A percentile compares a stretch with the other conserved stretches of the same genome.
Conservation (phyloP, 768 basidiomycete genomes). For the Leccinum truebloodii region DNA sequence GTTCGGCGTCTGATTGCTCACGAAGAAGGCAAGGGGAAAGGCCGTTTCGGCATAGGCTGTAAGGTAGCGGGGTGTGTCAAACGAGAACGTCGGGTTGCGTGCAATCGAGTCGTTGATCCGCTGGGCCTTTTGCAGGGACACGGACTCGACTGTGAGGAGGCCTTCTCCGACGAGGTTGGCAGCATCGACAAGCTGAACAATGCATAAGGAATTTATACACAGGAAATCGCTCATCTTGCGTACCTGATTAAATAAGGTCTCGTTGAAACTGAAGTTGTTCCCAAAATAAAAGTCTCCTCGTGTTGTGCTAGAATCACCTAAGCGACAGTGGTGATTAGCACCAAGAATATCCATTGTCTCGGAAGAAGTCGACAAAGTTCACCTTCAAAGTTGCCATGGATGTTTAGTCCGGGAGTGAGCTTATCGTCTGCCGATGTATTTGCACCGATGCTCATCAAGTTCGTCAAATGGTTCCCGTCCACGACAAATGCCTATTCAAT, state of each 20-base stretch:
- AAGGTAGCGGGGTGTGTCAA: slow-evolving; percentile 20
- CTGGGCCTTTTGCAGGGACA: slow-evolving; percentile 18
- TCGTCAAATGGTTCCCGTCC: slow-evolving; percentile 30
- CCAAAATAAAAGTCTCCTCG: slow-evolving; percentile 30
- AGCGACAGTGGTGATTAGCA: not conserved
- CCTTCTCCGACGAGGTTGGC: slow-evolving; percentile 24
- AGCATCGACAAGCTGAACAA: slow-evolving; percentile 15
- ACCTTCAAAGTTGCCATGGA: slow-evolving; percentile 30
- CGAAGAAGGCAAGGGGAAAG: slow-evolving; percentile 28
- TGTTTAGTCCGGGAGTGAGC: slow-evolving; percentile 21
- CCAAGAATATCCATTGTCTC: not conserved
- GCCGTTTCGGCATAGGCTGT: slow-evolving; percentile 24
- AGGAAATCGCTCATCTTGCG: not conserved
- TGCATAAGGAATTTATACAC: not conserved
- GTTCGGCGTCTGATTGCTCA: slow-evolving; percentile 22
- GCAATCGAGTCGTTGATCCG: slow-evolving; percentile 32
- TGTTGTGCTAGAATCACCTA: slow-evolving; percentile 29
- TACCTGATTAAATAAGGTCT: slow-evolving; percentile 27
- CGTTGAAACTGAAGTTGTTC: slow-evolving; percentile 27
- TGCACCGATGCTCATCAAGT: slow-evolving; percentile 29
- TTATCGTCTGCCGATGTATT: slow-evolving; percentile 17
- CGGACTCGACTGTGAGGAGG: slow-evolving; percentile 22
- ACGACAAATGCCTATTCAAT: slow-evolving; percentile 23
- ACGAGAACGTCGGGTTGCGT: slow-evolving; percentile 24
- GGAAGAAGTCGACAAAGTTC: not conserved